phyloP scores from a whole-genome alignment of 768 basidiomycete genomes.

The Auricularia sp. region DNA sequence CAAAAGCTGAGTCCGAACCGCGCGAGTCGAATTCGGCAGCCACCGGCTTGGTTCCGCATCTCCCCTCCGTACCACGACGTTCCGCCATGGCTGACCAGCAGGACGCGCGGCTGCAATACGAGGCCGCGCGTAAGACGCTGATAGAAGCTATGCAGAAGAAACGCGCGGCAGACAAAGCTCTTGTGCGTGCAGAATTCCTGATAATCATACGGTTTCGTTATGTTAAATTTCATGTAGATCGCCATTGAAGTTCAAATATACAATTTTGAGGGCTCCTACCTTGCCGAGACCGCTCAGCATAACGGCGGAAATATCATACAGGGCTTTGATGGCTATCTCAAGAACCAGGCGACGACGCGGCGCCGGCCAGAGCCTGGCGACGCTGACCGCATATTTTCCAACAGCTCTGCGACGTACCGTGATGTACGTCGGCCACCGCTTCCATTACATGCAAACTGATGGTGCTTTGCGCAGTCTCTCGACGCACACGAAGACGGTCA shows the following conservation, averaged over 20 bases:
- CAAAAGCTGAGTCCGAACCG: too few species aligned
- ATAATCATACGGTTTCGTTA: neutral
- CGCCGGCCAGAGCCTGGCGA: constrained; percentile 71
- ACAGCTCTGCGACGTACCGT: constrained; percentile 65
- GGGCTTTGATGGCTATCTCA: constrained; percentile 80
- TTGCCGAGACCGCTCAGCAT: constrained; percentile 65
- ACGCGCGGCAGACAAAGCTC: constrained; percentile 62
- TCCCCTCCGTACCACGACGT: neutral
- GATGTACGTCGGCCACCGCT: constrained; percentile 37
- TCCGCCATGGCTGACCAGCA: neutral
- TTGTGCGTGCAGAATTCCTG: constrained; percentile 37
- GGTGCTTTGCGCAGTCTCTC: constrained; percentile 45
- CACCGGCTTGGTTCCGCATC: neutral
- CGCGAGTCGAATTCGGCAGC: neutral
- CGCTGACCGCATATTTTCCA: constrained; percentile 71
- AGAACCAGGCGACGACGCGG: constrained; percentile 57
- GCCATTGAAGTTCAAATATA: constrained; percentile 72
- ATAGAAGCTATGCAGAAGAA: constrained; percentile 66
- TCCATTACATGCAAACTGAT: neutral
- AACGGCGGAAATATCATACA: constrained; percentile 82
- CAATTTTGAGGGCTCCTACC: constrained; percentile 63
- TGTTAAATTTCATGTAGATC: constrained; percentile 34
- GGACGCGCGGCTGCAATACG: constrained; percentile 31
- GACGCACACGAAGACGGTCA: constrained; percentile 66
- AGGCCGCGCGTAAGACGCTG: constrained; percentile 64